Conservation (phyloP, 257 asterid genomes). For the Nicotiana tomentosiformis region DNA sequence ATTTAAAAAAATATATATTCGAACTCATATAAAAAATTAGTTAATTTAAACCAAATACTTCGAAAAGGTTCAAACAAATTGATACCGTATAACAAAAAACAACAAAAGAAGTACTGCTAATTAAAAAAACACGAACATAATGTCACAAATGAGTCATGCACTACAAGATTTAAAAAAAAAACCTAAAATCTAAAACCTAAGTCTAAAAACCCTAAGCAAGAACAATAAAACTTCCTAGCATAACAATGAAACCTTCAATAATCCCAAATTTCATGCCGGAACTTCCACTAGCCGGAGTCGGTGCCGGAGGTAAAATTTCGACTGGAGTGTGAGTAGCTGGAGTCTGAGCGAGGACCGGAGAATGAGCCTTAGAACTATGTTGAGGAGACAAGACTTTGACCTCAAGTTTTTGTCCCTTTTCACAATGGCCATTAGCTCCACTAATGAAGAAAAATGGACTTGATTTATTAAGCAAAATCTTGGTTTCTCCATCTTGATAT, state of each 20-base stretch:
- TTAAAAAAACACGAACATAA: not conserved
- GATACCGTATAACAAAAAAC: too few relatives aligned
- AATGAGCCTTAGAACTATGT: slow-evolving; percentile 13
- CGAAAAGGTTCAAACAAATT: too few relatives aligned
- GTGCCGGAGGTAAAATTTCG: slow-evolving; percentile 17
- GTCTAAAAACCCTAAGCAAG: slow-evolving; percentile 14
- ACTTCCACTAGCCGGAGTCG: slow-evolving; percentile 28
- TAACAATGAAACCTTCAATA: not conserved
- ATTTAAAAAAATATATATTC: too few relatives aligned
- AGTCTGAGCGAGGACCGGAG: not conserved
- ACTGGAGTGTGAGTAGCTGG: not conserved
- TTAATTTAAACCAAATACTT: too few relatives aligned
- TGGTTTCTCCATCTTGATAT: slow-evolving; percentile 39
- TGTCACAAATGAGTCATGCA: not conserved
- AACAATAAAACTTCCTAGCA: slow-evolving; percentile 14
- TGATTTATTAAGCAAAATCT: slow-evolving; percentile 28
- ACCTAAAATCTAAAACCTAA: not conserved
- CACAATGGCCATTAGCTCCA: slow-evolving; percentile 59
- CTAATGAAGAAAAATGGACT: slow-evolving; percentile 61
- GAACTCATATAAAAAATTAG: too few relatives aligned
- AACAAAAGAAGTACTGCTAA: not conserved
- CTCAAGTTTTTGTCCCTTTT: slow-evolving; percentile 46
- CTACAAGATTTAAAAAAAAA: not conserved
- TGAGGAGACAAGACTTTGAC: slow-evolving; percentile 36
- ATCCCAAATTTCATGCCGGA: slow-evolving; percentile 4